Evolutionary conservation across 352 stramenopile species (phyloP).

Genomic region (Globisporangium takayamanum): DNA sequence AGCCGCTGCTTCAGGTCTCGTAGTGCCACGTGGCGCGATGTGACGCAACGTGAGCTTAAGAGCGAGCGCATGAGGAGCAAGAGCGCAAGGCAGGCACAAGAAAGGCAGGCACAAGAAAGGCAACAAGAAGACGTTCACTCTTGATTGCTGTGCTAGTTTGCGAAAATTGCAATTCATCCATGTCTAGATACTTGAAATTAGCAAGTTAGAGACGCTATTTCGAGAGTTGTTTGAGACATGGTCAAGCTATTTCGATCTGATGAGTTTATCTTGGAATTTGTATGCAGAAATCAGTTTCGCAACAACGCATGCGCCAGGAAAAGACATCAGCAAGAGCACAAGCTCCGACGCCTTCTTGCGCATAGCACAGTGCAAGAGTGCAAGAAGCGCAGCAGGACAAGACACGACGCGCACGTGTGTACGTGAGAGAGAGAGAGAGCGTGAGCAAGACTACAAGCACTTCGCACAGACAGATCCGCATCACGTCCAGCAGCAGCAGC

Average conservation of each 20-base stretch:
- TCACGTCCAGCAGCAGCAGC: conserved; percentile 1
- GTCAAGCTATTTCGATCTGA: not conserved
- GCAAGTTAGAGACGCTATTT: not conserved
- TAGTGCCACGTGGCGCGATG: too few species aligned
- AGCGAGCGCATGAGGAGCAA: too few species aligned
- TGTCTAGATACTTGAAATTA: not conserved
- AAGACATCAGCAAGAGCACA: not conserved
- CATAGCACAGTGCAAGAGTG: not conserved
- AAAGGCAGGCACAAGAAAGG: too few species aligned
- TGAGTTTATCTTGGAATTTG: not conserved
- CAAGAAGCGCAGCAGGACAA: too few species aligned
- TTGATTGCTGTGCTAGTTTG: not conserved
- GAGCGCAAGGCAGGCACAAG: too few species aligned
- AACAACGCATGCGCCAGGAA: not conserved
- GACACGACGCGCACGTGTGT: not conserved
- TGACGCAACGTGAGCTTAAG: too few species aligned
- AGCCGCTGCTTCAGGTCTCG: too few species aligned
- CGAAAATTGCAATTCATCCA: not conserved
- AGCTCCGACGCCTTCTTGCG: not conserved
- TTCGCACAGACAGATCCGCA: not conserved
- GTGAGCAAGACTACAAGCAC: conserved; percentile 3
- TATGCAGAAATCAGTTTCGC: not conserved
- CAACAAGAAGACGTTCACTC: too few species aligned
- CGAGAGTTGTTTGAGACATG: not conserved
- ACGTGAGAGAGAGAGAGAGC: not conserved